phyloP scores from a whole-genome alignment of 345 rosid species.

The Eucalyptus fibrosa region DNA sequence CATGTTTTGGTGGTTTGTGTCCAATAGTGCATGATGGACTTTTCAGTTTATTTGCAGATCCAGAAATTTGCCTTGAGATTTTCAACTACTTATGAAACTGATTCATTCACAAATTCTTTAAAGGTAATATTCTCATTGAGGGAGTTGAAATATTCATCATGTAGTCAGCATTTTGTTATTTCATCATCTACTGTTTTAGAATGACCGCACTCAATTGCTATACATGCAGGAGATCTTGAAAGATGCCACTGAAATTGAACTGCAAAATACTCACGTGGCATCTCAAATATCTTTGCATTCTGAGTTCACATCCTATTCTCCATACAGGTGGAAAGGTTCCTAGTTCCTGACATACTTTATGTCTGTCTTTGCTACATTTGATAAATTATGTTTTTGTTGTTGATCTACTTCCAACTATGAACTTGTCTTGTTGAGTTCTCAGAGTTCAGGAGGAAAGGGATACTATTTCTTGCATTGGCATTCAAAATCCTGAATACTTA shows the following conservation, averaged over 20 bases:
- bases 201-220: background rate
- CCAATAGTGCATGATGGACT: background rate
- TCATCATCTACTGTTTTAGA: background rate
- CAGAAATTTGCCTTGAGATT: slow-evolving; percentile 81
- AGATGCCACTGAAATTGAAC: slow-evolving; percentile 11
- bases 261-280: slow-evolving; percentile 12
- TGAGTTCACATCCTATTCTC: slow-evolving; percentile 14
- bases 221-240: slow-evolving; percentile 30
- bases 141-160: background rate
- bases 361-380: background rate
- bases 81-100: slow-evolving; percentile 34
- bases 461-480: background rate
- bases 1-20: background rate
- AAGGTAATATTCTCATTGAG: slow-evolving; percentile 23
- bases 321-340: slow-evolving; percentile 21
- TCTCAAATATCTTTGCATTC: slow-evolving; percentile 41
- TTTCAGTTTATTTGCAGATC: slow-evolving; percentile 33
- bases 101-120: slow-evolving; percentile 35
- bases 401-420: background rate
- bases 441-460: slow-evolving; percentile 6
- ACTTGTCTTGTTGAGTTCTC: background rate
- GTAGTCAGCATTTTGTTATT: background rate
- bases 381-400: background rate
- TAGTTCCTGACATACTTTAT: background rate
- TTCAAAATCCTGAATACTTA: background rate